These are phyloP conservation scores for Rhododendron molle DNA, from an alignment of 148 eudicot genomes.

Conservation along the genomic window DNA sequence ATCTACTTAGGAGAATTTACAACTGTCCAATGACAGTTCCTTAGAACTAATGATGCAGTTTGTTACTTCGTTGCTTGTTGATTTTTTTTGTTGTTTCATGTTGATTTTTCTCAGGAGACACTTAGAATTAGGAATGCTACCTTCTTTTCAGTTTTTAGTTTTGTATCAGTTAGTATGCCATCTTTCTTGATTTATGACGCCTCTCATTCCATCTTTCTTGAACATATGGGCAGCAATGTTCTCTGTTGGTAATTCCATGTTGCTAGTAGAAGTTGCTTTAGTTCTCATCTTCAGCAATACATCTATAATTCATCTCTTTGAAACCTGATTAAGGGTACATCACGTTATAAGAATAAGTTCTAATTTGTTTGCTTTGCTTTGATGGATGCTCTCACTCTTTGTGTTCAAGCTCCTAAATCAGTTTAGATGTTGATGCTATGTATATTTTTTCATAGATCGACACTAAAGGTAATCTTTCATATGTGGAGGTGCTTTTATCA, in stretches of 20 bases:
- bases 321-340: not conserved
- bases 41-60: not conserved
- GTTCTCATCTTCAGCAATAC: not conserved
- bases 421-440: not conserved
- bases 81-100: not conserved
- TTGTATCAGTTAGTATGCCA: too few species aligned
- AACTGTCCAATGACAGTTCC: not conserved
- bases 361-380: not conserved
- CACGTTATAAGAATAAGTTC: not conserved
- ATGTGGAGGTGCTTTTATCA: conserved; percentile 95
- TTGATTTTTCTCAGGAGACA: not conserved
- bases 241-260: too few species aligned
- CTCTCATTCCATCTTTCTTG: too few species aligned
- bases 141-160: too few species aligned
- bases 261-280: not conserved
- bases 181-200: too few species aligned
- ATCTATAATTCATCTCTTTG: not conserved
- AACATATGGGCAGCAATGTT: too few species aligned
- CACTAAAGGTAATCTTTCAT: conserved; percentile 96
- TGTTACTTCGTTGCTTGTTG: not conserved
- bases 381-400: not conserved
- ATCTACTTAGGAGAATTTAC: not conserved
- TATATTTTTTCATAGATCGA: conserved; percentile 53
- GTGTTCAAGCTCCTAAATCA: not conserved
- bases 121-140: too few species aligned